phyloP scores from a whole-genome alignment of 2,329 filamentous ascomycete species.

The Stromatinia cepivora region DNA sequence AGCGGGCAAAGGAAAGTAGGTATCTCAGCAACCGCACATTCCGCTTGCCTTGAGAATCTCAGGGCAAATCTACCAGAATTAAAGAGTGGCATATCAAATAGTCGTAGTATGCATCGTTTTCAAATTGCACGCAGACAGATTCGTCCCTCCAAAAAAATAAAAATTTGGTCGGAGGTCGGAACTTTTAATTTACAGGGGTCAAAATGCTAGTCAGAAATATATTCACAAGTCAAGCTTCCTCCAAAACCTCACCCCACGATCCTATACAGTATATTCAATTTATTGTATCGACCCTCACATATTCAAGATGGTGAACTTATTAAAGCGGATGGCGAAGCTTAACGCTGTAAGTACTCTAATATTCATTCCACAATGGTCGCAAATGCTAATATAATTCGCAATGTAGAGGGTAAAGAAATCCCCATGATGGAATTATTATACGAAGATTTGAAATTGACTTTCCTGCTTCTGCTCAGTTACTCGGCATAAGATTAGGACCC shows the following conservation, averaged over 20 bases:
- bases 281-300: not conserved
- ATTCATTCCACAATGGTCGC: not conserved
- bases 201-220: constrained; percentile 25
- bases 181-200: constrained; percentile 14
- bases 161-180: constrained; percentile 23
- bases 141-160: constrained; percentile 17
- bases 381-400: constrained; percentile 28
- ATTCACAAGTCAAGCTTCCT: constrained; percentile 18
- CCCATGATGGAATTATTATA: constrained; percentile 16
- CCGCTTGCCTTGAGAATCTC: constrained; percentile 27
- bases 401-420: constrained; percentile 47
- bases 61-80: constrained; percentile 19
- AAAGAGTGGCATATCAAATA: constrained; percentile 19
- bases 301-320: constrained; percentile 54
- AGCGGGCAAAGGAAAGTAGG: constrained; percentile 53
- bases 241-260: constrained; percentile 19
- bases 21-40: constrained; percentile 42
- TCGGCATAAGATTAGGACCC: constrained; percentile 74
- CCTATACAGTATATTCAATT: not conserved
- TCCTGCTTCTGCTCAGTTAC: constrained; percentile 53
- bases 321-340: constrained; percentile 72
- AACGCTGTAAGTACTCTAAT: constrained; percentile 59
- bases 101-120: not conserved
- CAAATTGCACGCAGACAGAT: not conserved
- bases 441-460: constrained; percentile 31